These are phyloP conservation scores for Suillus cothurnatus DNA, from an alignment of 768 basidiomycete genomes.

Conservation along the genomic window DNA sequence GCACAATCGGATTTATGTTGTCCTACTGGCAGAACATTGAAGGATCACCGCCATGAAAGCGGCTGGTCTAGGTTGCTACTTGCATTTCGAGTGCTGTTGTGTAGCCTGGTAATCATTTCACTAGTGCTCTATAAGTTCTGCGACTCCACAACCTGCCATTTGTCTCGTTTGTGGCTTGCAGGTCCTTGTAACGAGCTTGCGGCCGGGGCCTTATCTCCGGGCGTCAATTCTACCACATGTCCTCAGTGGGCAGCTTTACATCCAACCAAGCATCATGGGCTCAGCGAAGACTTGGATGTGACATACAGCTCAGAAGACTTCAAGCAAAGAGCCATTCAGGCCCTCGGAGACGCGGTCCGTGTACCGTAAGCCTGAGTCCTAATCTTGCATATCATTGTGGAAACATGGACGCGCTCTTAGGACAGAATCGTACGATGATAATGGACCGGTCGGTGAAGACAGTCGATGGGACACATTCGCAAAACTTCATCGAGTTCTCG, in stretches of 20 bases:
- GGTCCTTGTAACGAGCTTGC: background rate
- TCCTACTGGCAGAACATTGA: background rate
- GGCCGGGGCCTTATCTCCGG: conserved; percentile 21
- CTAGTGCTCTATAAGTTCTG: conserved; percentile 1
- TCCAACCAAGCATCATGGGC: conserved; percentile 27
- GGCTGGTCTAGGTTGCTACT: background rate
- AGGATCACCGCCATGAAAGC: background rate
- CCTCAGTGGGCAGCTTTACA: conserved; percentile 32
- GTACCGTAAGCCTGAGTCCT: conserved; percentile 38
- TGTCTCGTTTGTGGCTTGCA: background rate
- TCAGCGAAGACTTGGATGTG: conserved; percentile 32
- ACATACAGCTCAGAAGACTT: conserved; percentile 35
- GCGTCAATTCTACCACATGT: conserved; percentile 23
- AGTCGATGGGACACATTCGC: conserved; percentile 28
- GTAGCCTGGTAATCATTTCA: background rate
- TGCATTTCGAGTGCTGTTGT: background rate
- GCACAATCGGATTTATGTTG: background rate
- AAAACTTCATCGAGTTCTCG: conserved; percentile 15
- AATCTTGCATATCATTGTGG: background rate
- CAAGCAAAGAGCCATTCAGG: conserved; percentile 29
- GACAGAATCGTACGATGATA: conserved; percentile 49
- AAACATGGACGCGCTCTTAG: conserved; percentile 24
- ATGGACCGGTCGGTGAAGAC: conserved; percentile 46
- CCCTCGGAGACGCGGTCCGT: conserved; percentile 37
- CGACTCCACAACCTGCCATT: background rate